Evolutionary conservation across 345 rosid genomes (phyloP), one percentile per base, ranked within the genome.

Genomic region (Salix viminalis): DNA sequence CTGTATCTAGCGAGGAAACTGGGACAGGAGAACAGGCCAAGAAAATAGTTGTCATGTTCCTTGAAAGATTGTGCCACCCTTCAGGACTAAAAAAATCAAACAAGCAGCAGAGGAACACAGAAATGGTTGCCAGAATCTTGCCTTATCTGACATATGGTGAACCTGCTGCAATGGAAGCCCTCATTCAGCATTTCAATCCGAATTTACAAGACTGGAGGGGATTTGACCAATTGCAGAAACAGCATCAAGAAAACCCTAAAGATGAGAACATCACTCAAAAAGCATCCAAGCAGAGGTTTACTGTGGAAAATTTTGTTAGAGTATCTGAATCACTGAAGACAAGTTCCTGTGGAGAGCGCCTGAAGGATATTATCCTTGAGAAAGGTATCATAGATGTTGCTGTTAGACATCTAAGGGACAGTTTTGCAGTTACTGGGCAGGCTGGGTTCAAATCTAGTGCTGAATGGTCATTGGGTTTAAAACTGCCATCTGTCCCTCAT

Each of bases 101-200:
- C 86, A 96, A 96, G 80, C 99, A 93, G 78, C 99, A 92, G 82
- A 89, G 98, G 87, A 93, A 96, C 86, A 90, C 99, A 19, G 99
- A 96, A 88, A 96, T 94, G 98, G 99, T 96, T 75, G 99, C 99
- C 37, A 89, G 98, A 86, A 96, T 96, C 76, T 87, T 96, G 85
- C 99, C 99, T 5, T 93, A 92, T 83, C 85, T 96, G 82, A 96
- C 99, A 71, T 96, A 96, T 81, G 99, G 99, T 84, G 98, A 96
- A 87, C 92, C 99, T 78, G 97, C 94, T 79, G 99, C 99, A 4
- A 96, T 93, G 98, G 97, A 92, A 85, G 97, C 95, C 50, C 95
- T 96, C 30, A 88, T 93, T 84, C 91, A 92, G 83, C 97, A 96
- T 83, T 96, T 96, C 80, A 85, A 83, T 71, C 94, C 95, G 30